Evolutionary conservation across 2,329 filamentous ascomycete genomes (phyloP).

Genomic region (Blumeriella jaapii): DNA sequence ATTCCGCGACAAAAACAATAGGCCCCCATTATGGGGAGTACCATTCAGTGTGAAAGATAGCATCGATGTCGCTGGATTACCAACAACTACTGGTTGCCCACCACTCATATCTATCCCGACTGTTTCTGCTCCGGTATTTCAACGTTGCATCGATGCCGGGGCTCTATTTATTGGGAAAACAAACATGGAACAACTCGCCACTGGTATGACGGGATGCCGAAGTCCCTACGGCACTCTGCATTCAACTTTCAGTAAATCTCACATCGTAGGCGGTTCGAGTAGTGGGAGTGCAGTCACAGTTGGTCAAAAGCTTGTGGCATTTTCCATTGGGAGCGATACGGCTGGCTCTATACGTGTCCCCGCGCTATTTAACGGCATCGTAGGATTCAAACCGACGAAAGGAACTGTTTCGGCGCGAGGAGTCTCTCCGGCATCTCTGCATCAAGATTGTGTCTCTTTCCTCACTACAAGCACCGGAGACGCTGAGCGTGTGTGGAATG

Average conservation of each 20-base stretch:
- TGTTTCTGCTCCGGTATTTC: constrained; percentile 34
- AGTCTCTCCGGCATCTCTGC: constrained; percentile 39
- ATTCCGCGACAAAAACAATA: constrained; percentile 30
- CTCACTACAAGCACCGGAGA: constrained; percentile 35
- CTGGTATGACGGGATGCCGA: constrained; percentile 38
- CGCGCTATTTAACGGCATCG: constrained; percentile 37
- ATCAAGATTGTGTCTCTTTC: constrained; percentile 42
- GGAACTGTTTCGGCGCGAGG: constrained; percentile 36
- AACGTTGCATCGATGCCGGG: constrained; percentile 37
- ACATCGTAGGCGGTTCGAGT: constrained; percentile 42
- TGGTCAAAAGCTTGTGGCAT: constrained; percentile 37
- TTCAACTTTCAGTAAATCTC: constrained; percentile 35
- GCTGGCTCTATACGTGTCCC: constrained; percentile 41
- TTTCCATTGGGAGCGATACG: constrained; percentile 42
- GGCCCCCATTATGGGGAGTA: constrained; percentile 38
- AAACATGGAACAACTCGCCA: constrained; percentile 43
- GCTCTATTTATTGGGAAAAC: constrained; percentile 46
- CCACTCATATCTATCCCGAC: constrained; percentile 35
- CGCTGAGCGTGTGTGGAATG: constrained; percentile 36
- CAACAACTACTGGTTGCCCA: constrained; percentile 35
- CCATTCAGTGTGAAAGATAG: constrained; percentile 40
- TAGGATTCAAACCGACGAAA: constrained; percentile 38
- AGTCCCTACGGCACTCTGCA: constrained; percentile 39
- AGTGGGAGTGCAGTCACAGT: constrained; percentile 42
- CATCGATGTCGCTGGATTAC: constrained; percentile 35